Evolutionary conservation across 805 yeast species (phyloP), one percentile per base, ranked within the genome.

Genomic region (Suhomyces vadensis): DNA sequence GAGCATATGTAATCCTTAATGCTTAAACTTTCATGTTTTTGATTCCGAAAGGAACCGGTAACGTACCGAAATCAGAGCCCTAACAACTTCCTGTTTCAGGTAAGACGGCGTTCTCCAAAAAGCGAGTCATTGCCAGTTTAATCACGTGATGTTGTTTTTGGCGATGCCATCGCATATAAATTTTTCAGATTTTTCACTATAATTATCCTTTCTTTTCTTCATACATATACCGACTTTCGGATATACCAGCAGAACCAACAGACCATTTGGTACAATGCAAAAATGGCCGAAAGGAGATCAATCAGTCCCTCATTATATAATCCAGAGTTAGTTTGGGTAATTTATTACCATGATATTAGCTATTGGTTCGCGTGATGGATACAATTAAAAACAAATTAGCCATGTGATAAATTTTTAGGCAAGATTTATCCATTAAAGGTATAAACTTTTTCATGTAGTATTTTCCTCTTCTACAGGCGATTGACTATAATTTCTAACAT

Each of bases 271-370:
- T 64, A 55, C 53, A 69, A 31, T 31, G 77, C 77, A 71, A 42
- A 70, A 71, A 71, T 71, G 77, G 77, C 77, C 66, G 67, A 71
- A 71, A 65, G 75, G 64, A 71, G 74, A 71, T 44, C 44, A 55
- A 55, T 10, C 25, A 31, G 19, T 29, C 61, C 63, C 48, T 53
- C 64, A 60, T 57, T 62, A 56, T 60, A 64, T 61, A 69, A 70
- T 70, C 72, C 65, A 63, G 53, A 21, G 44, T 52, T 40, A 20
- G 43, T 27, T n/a, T 38, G 43, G 33, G 19, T 13, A 21, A 21
- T n/a, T 31, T 14, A 29, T 10, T 22, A 16, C 23, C 31, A n/a
- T 19, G 5, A 21, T 44, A 22, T 49, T 55, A 49, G 48, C 37
- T 48, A 41, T 48, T 64, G 69, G 72, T 71, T 71, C 75, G 75